Evolutionary conservation across 1,139 yeast species (phyloP).

Genomic region (Lipomyces yarrowii): DNA sequence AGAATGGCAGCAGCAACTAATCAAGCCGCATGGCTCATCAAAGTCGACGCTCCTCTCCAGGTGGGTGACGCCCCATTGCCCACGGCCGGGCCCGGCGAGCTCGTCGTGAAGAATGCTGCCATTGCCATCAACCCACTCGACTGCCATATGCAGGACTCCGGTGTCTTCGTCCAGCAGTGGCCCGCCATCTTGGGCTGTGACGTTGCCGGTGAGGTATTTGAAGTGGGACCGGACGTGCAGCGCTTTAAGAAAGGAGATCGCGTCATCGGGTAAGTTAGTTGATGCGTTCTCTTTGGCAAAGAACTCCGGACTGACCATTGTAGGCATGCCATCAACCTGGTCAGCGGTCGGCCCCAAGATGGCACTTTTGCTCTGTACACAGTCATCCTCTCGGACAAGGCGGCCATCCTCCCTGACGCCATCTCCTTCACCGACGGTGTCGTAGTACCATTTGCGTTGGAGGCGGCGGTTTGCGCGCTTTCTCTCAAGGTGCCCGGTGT

Average conservation of each 20-base stretch:
- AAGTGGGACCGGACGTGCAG: neutral
- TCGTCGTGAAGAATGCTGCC: slow-evolving; percentile 59
- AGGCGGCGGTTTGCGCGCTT: slow-evolving; percentile 17
- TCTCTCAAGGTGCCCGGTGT: slow-evolving; percentile 31
- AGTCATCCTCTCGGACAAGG: slow-evolving; percentile 8
- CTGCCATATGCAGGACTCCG: slow-evolving; percentile 58
- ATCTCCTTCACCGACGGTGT: neutral
- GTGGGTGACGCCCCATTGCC: slow-evolving; percentile 7
- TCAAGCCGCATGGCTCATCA: slow-evolving; percentile 4
- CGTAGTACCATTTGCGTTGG: neutral
- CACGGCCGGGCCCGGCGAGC: slow-evolving; percentile 41
- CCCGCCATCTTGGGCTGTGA: neutral
- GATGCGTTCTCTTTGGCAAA: slow-evolving; percentile 15
- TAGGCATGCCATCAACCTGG: slow-evolving; percentile 1
- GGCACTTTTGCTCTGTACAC: slow-evolving; percentile 16
- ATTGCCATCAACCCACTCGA: slow-evolving; percentile 74
- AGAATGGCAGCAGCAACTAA: neutral
- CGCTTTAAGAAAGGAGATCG: neutral
- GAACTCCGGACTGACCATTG: neutral
- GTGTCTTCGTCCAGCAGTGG: slow-evolving; percentile 1
- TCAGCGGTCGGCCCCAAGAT: slow-evolving; percentile 7
- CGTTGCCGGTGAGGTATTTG: neutral
- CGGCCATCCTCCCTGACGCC: slow-evolving; percentile 8
- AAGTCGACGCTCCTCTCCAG: slow-evolving; percentile 5
- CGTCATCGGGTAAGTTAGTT: neutral